Base-by-base conservation (phyloP, 73 alveolate genomes). In the Paramecium bursaria region DNA sequence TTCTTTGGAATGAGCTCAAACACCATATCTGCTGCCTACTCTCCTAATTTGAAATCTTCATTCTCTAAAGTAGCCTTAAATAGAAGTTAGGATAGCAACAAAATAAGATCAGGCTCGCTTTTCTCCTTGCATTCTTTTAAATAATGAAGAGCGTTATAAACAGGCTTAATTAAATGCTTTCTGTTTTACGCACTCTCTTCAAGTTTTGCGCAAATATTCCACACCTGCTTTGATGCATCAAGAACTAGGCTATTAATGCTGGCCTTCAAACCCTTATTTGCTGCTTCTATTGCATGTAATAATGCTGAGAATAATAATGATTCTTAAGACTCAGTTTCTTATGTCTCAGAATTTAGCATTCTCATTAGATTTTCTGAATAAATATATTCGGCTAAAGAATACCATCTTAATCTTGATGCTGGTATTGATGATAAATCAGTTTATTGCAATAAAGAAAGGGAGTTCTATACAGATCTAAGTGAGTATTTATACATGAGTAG, bases 31-130 rank as follows among this genome's bases (percentile, higher is more conserved):
- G 95, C 95, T n/a, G 95, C 94, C 85, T 85, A 90, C 86, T 97
- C 99, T 14, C 99, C 99, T 53, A 94, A 88, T 67, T 97, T 95
- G 97, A 98, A 97, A 50, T 95, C 98, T 90, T 96, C 95, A 3
- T 97, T 85, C 75, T 95, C 99, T 52, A 93, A 86, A 30, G 97
- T 92, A 86, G 98, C 93, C 46, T 96, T 86, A 52, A 97, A 95
- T 44, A 97, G 86, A 23, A 96, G 94, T 51, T 95, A 88, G 77
- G 92, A 94, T 67, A 95, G 88, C 50, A 97, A 90, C 17, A 97
- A 94, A 25, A 97, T 90, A 90, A 97, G 91, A 73, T 97, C 99
- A 4, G 99, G 99, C 52, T 97, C 99, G 85, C 96, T 91, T 74
- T 90, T 77, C 73, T 94, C 98, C 29, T 92, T 86, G 1, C 91